phyloP scores from a whole-genome alignment of 2,329 filamentous ascomycete species.

The Xylaria sp. region DNA sequence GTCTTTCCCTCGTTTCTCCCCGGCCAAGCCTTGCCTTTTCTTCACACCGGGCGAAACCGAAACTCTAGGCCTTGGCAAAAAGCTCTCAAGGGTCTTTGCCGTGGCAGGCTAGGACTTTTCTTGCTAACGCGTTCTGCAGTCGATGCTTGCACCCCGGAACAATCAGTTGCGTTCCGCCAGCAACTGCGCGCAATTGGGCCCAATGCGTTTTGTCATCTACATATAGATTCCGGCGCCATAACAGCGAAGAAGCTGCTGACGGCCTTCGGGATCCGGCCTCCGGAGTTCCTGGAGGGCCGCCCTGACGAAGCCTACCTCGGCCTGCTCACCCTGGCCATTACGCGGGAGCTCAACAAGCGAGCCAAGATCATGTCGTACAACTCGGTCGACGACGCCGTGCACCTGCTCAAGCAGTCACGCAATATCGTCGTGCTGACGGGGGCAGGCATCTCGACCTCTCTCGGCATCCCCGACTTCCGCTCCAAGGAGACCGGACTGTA shows the following conservation, averaged over 20 bases:
- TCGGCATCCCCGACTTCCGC: conserved; percentile 96
- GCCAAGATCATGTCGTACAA: conserved; percentile 82
- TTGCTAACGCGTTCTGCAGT: conserved; percentile 34
- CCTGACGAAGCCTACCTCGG: conserved; percentile 77
- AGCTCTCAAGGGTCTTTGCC: neutral
- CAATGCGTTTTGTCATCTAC: conserved; percentile 74
- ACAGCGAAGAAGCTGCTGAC: conserved; percentile 84
- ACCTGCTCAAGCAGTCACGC: conserved; percentile 71
- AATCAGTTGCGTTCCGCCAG: conserved; percentile 71
- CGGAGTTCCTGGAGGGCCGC: conserved; percentile 72
- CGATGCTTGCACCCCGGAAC: conserved; percentile 56
- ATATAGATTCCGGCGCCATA: conserved; percentile 70
- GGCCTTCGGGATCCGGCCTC: conserved; percentile 80
- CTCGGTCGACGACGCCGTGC: conserved; percentile 84
- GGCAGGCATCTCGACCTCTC: conserved; percentile 93
- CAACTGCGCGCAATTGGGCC: conserved; percentile 79
- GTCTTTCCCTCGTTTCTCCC: neutral
- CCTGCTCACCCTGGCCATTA: conserved; percentile 77
- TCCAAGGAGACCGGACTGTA: conserved; percentile 94
- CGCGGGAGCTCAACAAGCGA: conserved; percentile 80
- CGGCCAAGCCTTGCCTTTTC: neutral
- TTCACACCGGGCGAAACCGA: neutral
- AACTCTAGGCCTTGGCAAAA: neutral
- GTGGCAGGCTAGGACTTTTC: neutral
- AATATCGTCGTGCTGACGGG: conserved; percentile 96